Evolutionary conservation across 805 yeast species (phyloP).

Genomic region (Nakazawaea pomicola): DNA sequence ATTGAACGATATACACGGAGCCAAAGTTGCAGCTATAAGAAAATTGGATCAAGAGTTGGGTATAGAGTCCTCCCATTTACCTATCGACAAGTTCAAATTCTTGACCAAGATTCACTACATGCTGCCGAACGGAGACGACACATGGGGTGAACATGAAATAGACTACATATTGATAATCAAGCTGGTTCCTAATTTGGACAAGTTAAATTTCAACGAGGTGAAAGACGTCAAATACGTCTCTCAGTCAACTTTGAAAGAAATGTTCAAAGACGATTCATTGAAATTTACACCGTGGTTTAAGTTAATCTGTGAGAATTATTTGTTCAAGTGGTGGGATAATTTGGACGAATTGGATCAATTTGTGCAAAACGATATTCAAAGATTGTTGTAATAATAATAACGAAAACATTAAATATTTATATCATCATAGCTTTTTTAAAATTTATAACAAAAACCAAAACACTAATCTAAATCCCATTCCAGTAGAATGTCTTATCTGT

Average conservation of each 20-base stretch:
- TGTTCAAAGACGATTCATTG: slow-evolving; percentile 63
- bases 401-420: neutral
- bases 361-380: slow-evolving; percentile 40
- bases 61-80: slow-evolving; percentile 54
- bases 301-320: slow-evolving; percentile 84
- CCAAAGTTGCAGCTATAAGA: slow-evolving; percentile 82
- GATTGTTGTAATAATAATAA: slow-evolving; percentile 38
- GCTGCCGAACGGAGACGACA: slow-evolving; percentile 67
- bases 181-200: slow-evolving; percentile 40
- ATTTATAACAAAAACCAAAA: neutral
- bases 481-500: slow-evolving; percentile 12
- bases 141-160: slow-evolving; percentile 98
- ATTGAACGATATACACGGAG: slow-evolving; percentile 72
- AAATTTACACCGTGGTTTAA: slow-evolving; percentile 98
- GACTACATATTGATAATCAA: slow-evolving; percentile 85
- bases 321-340: slow-evolving; percentile 92
- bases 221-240: slow-evolving; percentile 74
- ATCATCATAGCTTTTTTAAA: neutral
- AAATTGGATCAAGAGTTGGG: slow-evolving; percentile 94
- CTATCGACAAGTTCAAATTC: slow-evolving; percentile 67
- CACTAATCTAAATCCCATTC: slow-evolving; percentile 12
- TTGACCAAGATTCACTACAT: slow-evolving; percentile 93
- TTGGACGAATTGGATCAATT: slow-evolving; percentile 53
- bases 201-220: slow-evolving; percentile 76
- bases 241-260: slow-evolving; percentile 56